Evolutionary conservation across 768 basidiomycete species (phyloP).

Genomic region (Coprinopsis strossmayeri): DNA sequence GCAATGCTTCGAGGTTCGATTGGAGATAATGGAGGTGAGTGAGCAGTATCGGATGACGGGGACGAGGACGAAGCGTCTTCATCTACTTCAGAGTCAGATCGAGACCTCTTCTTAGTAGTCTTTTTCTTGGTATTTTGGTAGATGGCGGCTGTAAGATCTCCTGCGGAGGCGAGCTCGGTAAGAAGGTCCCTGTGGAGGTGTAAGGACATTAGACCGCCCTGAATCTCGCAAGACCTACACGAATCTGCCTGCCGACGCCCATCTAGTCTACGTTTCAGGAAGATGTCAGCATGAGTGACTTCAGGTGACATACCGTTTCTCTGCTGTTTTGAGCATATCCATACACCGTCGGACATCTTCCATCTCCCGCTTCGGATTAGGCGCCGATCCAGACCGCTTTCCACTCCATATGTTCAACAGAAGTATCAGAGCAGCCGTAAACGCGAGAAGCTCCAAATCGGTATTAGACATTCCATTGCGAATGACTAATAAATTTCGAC

Average conservation of each 20-base stretch:
- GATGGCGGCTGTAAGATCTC: constrained; percentile 18
- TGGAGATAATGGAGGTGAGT: background rate
- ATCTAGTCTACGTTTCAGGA: constrained; percentile 20
- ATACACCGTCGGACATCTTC: constrained; percentile 56
- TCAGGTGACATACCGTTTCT: constrained; percentile 26
- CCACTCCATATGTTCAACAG: constrained; percentile 64
- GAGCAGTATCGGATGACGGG: background rate
- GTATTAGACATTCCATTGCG: background rate
- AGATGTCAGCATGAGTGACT: background rate
- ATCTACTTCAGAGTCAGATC: constrained; percentile 11
- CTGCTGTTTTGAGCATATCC: constrained; percentile 38
- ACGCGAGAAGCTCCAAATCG: constrained; percentile 26
- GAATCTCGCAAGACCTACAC: constrained; percentile 22
- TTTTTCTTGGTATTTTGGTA: background rate
- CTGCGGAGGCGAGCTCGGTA: constrained; percentile 28
- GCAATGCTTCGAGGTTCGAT: constrained; percentile 10
- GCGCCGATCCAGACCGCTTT: constrained; percentile 36
- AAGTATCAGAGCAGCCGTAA: constrained; percentile 44
- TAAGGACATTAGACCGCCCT: background rate
- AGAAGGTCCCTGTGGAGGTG: constrained; percentile 24
- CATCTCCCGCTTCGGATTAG: constrained; percentile 46
- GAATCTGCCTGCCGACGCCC: constrained; percentile 34
- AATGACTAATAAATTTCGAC: constrained; percentile 2
- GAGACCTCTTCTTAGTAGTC: constrained; percentile 14
- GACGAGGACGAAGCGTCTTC: background rate